phyloP scores from a whole-genome alignment of 1,284 basidiomycete species.

The Cutaneotrichosporon sp. region DNA sequence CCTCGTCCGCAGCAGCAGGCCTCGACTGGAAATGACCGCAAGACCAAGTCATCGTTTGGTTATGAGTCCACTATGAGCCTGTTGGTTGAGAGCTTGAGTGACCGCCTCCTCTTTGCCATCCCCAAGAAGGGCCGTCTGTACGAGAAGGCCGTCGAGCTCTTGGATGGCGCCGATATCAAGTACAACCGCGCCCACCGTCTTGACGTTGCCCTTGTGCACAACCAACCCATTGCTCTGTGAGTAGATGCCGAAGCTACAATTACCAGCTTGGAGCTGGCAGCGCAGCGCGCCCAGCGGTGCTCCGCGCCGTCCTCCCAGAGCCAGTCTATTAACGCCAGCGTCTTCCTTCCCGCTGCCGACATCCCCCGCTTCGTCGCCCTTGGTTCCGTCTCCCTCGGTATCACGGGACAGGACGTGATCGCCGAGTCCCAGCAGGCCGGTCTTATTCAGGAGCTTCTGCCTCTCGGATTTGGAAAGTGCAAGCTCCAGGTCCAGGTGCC shows the following conservation, averaged over 20 bases:
- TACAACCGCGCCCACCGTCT: conserved; percentile 84
- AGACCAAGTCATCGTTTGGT: conserved; percentile 36
- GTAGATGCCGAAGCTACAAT: too few species aligned
- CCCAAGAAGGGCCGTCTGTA: conserved; percentile 96
- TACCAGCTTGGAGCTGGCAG: too few species aligned
- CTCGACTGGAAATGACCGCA: conserved; percentile 17
- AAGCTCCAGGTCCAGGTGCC: conserved; percentile 92
- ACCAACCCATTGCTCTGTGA: conserved; percentile 88
- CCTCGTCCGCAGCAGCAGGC: conserved; percentile 3
- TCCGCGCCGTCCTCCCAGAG: neutral
- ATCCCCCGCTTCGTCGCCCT: conserved; percentile 99
- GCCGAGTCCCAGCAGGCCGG: conserved; percentile 77
- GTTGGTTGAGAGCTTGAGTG: conserved; percentile 57
- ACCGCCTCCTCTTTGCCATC: conserved; percentile 85
- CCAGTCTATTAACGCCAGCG: conserved; percentile 53
- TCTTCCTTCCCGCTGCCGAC: conserved; percentile 94
- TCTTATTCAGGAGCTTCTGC: conserved; percentile 73
- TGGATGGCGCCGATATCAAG: conserved; percentile 91
- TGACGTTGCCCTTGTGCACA: conserved; percentile 87
- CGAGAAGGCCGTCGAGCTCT: conserved; percentile 83
- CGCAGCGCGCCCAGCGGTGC: too few species aligned
- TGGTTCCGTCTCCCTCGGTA: conserved; percentile 67
- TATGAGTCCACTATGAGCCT: conserved; percentile 49
- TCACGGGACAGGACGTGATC: conserved; percentile 90
- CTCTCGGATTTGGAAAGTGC: conserved; percentile 92